Percentiles rank a stretch among this genome's conserved stretches.
phyloP scores from a whole-genome alignment of 2,329 filamentous ascomycete genomes.

The Talaromyces sp. region DNA sequence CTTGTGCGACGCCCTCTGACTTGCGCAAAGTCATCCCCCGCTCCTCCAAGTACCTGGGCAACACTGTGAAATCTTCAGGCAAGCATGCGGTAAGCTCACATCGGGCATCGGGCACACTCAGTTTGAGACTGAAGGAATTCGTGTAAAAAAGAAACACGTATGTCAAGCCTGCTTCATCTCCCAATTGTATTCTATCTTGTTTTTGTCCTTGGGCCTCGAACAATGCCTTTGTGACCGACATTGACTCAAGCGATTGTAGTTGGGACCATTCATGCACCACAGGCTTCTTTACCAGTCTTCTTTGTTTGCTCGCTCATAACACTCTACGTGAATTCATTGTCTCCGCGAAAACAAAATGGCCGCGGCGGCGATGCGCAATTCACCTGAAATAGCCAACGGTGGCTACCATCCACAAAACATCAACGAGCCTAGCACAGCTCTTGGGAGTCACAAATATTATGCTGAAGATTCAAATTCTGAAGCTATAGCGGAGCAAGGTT shows the following conservation, averaged over 20 bases:
- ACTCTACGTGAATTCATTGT: not conserved
- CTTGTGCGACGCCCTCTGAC: not conserved
- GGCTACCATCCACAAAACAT: conserved; percentile 6
- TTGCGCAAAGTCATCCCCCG: not conserved
- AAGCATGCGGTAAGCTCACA: conserved; percentile 19
- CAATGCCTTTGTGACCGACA: conserved; percentile 8
- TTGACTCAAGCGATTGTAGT: conserved; percentile 17
- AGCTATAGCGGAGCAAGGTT: not conserved
- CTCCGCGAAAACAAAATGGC: conserved; percentile 16
- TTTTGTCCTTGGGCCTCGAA: not conserved
- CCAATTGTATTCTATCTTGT: not conserved
- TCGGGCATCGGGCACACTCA: conserved; percentile 19
- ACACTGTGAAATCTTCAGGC: conserved; percentile 6
- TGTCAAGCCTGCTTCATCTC: conserved; percentile 1
- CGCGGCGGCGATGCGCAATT: conserved; percentile 16
- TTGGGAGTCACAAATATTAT: conserved; percentile 7
- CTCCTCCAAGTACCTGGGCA: conserved; percentile 2
- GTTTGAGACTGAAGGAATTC: conserved; percentile 1
- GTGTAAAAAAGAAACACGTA: conserved; percentile 5
- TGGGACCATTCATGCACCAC: conserved; percentile 9
- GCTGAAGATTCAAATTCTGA: conserved; percentile 6
- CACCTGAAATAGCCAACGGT: conserved; percentile 24
- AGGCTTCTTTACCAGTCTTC: not conserved
- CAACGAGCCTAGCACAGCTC: conserved; percentile 12
- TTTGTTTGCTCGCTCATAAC: not conserved